Base-by-base conservation (phyloP, 2,329 filamentous ascomycete species). In the Colletotrichum sp. region DNA sequence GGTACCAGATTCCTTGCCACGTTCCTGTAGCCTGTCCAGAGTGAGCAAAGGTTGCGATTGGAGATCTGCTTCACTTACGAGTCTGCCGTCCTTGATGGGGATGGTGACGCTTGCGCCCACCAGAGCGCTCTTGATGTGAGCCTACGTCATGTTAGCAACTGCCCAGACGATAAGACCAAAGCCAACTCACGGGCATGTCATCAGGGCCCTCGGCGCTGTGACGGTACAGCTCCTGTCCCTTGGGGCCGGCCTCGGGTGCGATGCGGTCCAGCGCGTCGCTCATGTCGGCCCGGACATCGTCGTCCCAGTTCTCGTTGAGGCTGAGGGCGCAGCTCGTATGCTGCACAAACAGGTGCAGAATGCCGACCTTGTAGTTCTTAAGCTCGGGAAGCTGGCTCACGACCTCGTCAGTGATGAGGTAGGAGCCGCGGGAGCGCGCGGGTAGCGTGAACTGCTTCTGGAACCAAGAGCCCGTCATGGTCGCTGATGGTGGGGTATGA, bases 1-100 rank as follows among this genome's bases (percentile, higher is more conserved):
- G 87, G 84, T 98, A 98, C 95, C 95, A 99, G 76, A 99, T 96
- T 0, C 97, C 92, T 81, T 97, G 95, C 95, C 95, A 96, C 6
- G 92, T 94, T 26, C 92, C 92, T 15, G 90, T 91, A 26, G 89
- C 89, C 89, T 91, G 69, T 60, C 34, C n/a, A 24, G 12, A 16
- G 30, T 39, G 26, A 66, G 15, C 60, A 39, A n/a, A 24, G 3
- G 16, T n/a, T 9, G 28, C 34, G 9, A 5, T 18, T 8, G 34
- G 30, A 49, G 9, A 6, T 52, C 13, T 15, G 18, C 32, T n/a
- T 52, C 34, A 86, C 89, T 81, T 82, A 91, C 93, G 83, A 99
- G 84, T 80, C 91, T 93, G 52, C 97, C 97, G 82, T 99, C 93
- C 76, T 91, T 94, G 84, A 99, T 98, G 2, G 97, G 97, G 75